These are phyloP conservation scores for Pelargonium fulgidum DNA, from an alignment of 441 rosid species.

Conservation along the genomic window DNA sequence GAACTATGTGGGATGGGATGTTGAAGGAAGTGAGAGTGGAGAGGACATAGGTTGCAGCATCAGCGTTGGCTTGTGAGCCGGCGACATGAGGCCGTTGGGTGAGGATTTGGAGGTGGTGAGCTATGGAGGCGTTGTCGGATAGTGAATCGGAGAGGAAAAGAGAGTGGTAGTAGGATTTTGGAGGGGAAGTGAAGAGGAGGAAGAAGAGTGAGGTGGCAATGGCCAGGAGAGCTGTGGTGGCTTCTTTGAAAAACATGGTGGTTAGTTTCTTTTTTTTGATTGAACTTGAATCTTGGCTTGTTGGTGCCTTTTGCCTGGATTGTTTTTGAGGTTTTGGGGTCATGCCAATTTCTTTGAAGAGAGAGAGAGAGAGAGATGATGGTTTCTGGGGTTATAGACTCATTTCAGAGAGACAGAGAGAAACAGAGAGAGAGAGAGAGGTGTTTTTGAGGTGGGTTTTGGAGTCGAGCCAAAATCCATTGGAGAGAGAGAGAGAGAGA, in stretches of 20 bases:
- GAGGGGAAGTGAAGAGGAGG: conserved; percentile 26
- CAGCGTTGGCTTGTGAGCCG: conserved; percentile 65
- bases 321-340: too few species aligned
- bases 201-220: conserved; percentile 34
- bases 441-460: too few species aligned
- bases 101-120: conserved; percentile 58
- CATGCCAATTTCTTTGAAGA: too few species aligned
- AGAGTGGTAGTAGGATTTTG: conserved; percentile 51
- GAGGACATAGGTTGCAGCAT: conserved; percentile 49
- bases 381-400: too few species aligned
- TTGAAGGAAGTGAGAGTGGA: conserved; percentile 39
- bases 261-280: too few species aligned
- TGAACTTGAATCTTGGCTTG: too few species aligned
- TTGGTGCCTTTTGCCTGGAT: too few species aligned
- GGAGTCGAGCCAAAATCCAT: too few species aligned
- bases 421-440: too few species aligned
- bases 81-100: conserved; percentile 77
- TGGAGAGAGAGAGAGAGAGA: background rate
- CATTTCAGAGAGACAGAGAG: too few species aligned
- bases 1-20: conserved; percentile 32
- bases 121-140: conserved; percentile 52
- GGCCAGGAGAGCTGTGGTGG: conserved; percentile 26
- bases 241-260: background rate
- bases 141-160: conserved; percentile 49
- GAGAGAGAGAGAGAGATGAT: too few species aligned